Evolutionary conservation across 2,329 filamentous ascomycete species (phyloP), one percentile per base, ranked within the genome.

Genomic region (Lecanicillium sp.): DNA sequence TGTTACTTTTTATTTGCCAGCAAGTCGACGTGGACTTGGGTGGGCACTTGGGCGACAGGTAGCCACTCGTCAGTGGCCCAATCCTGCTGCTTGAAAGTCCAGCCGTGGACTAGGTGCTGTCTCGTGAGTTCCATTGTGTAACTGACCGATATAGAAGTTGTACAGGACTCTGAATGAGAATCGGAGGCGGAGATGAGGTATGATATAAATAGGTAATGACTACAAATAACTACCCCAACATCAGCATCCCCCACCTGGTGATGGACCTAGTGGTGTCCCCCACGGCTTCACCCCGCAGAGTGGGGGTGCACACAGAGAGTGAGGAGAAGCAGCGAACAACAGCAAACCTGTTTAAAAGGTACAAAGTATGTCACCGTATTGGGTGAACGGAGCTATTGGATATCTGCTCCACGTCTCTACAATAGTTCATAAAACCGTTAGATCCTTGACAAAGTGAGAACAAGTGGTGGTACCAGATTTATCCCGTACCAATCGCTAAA

Each of bases 1-100:
- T 14, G 43, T 35, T 58, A 68, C 65, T 59, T 62, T 7, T 62
- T 58, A 44, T 66, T 63, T 10, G 59, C 62, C 17, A 67, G 37
- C 5, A 71, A 57, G 42, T 69, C 68, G 11, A 66, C 51, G 41
- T 70, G 67, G 26, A 69, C 57, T 45, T 67, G 60, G 20, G 58
- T 67, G 27, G 67, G 67, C 12, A 69, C 56, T 2, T 51, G 58
- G 14, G 52, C 45, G 3, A 67, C 66, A 0, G 64, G 60, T 8
- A 66, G 54, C 67, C 67, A 69, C 27, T 55, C 40, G 9, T 57
- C 50, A 4, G 59, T 60, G 21, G 52, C 39, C 11, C 54, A 54
- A n/a, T 56, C 53, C 5, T 51, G 43, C 21, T 62, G 57, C 27
- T 55, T 58, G 38, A 61, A 57, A 14, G 47, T 45, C 60, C 61